phyloP scores from a whole-genome alignment of 2,329 filamentous ascomycete species.

The Penicillium freii region DNA sequence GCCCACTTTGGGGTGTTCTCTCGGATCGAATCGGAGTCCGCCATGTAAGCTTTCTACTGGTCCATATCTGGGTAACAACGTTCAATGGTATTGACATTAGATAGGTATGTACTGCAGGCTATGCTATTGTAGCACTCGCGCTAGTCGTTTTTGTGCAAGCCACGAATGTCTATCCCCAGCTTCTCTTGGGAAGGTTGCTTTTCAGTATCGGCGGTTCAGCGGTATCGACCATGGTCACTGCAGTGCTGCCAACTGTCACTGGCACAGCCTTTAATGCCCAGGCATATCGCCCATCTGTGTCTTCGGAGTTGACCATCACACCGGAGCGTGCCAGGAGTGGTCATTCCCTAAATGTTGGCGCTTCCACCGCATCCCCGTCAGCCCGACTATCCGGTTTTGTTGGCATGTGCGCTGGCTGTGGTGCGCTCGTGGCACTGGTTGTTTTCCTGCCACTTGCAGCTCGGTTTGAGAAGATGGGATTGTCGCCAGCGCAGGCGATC shows the following conservation, averaged over 20 bases:
- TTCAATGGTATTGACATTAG: slow-evolving; percentile 6
- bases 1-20: slow-evolving; percentile 50
- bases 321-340: slow-evolving; percentile 46
- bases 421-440: slow-evolving; percentile 77
- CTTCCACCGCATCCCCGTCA: slow-evolving; percentile 43
- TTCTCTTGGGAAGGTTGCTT: slow-evolving; percentile 77
- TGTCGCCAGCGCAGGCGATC: slow-evolving; percentile 71
- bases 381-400: slow-evolving; percentile 80
- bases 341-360: slow-evolving; percentile 5
- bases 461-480: slow-evolving; percentile 69
- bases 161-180: slow-evolving; percentile 79
- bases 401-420: slow-evolving; percentile 87
- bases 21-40: slow-evolving; percentile 51
- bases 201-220: slow-evolving; percentile 94
- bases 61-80: background rate
- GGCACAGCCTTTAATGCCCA: slow-evolving; percentile 41
- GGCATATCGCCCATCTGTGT: slow-evolving; percentile 52
- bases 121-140: slow-evolving; percentile 73
- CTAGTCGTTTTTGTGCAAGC: slow-evolving; percentile 82
- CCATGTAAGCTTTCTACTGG: slow-evolving; percentile 36
- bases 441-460: slow-evolving; percentile 86
- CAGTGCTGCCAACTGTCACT: slow-evolving; percentile 75
- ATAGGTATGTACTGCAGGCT: slow-evolving; percentile 66
- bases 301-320: slow-evolving; percentile 60
- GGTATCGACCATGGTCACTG: slow-evolving; percentile 96